These are phyloP conservation scores for Yarrowia deformans DNA, from an alignment of 805 yeast genomes.

Conservation along the genomic window DNA sequence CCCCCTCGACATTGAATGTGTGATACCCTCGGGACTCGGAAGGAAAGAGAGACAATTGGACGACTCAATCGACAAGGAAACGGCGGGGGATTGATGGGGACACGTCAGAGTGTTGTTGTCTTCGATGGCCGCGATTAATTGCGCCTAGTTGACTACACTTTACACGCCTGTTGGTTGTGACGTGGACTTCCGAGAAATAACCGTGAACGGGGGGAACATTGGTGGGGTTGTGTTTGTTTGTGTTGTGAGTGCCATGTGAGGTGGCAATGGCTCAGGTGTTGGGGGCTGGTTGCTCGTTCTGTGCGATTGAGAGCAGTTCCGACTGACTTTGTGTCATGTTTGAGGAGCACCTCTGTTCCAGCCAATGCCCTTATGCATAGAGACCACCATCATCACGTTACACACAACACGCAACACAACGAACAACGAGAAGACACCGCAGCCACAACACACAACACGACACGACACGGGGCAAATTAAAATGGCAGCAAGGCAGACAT, in stretches of 20 bases:
- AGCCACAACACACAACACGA: neutral
- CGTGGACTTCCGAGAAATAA: slow-evolving; percentile 31
- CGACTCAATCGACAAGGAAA: slow-evolving; percentile 32
- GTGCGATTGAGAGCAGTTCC: neutral
- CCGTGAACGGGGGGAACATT: neutral
- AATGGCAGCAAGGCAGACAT: too few relatives aligned
- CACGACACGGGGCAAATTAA: neutral
- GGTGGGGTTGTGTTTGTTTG: neutral
- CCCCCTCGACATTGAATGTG: slow-evolving; percentile 1
- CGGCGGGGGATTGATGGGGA: neutral
- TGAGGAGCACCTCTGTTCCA: neutral
- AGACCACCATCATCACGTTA: neutral
- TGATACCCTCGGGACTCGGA: slow-evolving; percentile 11
- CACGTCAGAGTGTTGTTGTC: neutral
- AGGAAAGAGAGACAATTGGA: slow-evolving; percentile 1
- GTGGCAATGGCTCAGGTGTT: neutral
- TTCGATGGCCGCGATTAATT: slow-evolving; percentile 13
- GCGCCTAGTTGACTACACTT: neutral
- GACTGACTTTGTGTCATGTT: neutral
- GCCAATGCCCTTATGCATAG: slow-evolving; percentile 9
- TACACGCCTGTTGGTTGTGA: neutral
- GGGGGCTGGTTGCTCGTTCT: neutral
- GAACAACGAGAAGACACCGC: neutral
- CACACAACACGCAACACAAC: neutral
- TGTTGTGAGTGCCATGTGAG: neutral